Evolutionary conservation across 495 filamentous ascomycete species (phyloP), one percentile per base, ranked within the genome.

Genomic region (Clohesyomyces aquaticus): DNA sequence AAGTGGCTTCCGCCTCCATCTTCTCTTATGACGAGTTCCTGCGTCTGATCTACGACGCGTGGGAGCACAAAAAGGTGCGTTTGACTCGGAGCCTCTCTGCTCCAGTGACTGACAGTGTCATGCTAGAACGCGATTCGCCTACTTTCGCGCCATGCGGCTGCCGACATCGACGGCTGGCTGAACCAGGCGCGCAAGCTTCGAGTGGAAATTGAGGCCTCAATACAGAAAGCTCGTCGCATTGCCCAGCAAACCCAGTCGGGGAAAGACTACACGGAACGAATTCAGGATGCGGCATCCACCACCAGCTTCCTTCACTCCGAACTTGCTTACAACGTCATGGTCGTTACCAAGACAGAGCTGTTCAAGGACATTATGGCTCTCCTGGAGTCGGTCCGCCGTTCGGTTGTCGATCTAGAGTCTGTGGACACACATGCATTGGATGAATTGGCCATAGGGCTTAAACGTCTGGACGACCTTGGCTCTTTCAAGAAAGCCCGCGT

Each of bases 91-190:
- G n/a, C n/a, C n/a, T n/a, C n/a, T n/a, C n/a, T n/a, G n/a, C n/a
- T n/a, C n/a, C n/a, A n/a, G 27, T 54, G 45, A 27, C 54, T 62
- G 22, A 63, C 25, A 38, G 14, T 12, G 14, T 22, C 12, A 53
- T 12, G 3, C 65, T 66, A 91, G 88, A 78, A 79, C 57, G 85
- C 91, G 61, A 87, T 96, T 41, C 87, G 85, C 54, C 73, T 77
- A 23, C 80, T 90, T 41, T 93, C 91, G 78, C 82, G 84, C 41
- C 84, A 88, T 47, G 88, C 84, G 42, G 86, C 86, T 45, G 83
- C 87, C 21, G 89, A 94, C 70, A 87, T 94, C 65, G 87, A 91
- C 70, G 80, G 85, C 62, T 97, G 93, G 93, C 88, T 94, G 57
- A 74, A 79, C 21, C 89, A 93, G 73, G 91, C 91, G 29, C 88